Conservation (phyloP, 2,329 filamentous ascomycete genomes). For the Hansfordia pulvinata region DNA sequence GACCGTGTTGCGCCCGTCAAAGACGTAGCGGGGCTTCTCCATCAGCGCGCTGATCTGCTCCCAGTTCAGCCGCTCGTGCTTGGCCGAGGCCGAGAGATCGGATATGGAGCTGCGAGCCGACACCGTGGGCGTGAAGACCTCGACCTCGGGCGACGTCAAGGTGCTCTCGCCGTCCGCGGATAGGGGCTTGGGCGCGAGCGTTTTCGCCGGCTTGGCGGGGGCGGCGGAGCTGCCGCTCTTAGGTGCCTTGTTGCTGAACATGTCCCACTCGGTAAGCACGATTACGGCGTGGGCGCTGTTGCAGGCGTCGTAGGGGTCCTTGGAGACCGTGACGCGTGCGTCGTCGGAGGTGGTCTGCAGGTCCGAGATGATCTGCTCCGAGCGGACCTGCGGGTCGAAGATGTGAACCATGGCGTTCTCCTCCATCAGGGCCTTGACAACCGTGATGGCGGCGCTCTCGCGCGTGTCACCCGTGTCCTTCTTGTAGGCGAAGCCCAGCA, state of each 20-base stretch:
- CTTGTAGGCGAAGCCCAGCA: slow-evolving; percentile 71
- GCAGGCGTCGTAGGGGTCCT: slow-evolving; percentile 26
- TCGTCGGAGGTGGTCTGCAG: slow-evolving; percentile 11
- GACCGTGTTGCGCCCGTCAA: slow-evolving; percentile 1
- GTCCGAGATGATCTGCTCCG: slow-evolving; percentile 15
- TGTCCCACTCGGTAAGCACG: slow-evolving; percentile 31
- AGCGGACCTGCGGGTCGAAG: slow-evolving; percentile 41
- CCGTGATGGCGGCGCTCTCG: slow-evolving; percentile 55
- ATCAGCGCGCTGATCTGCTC: not conserved
- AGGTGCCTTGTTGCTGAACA: slow-evolving; percentile 21
- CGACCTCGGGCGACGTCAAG: not conserved
- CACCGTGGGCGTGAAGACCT: too few species aligned
- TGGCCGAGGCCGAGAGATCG: too few species aligned
- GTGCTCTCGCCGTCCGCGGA: not conserved
- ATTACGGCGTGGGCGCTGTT: slow-evolving; percentile 24
- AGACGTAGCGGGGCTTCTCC: slow-evolving; percentile 1
- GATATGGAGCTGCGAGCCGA: too few species aligned
- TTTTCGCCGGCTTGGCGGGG: too few species aligned
- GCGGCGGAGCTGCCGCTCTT: too few species aligned
- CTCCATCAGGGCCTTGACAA: slow-evolving; percentile 50
- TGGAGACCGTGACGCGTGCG: slow-evolving; percentile 21
- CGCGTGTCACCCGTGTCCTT: slow-evolving; percentile 66
- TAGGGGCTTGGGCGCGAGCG: not conserved
- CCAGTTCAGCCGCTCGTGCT: slow-evolving; percentile 1
- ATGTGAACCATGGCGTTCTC: slow-evolving; percentile 51